These are phyloP conservation scores for Umbellularia californica DNA, from an alignment of 164 flowering plant species.

Conservation along the genomic window DNA sequence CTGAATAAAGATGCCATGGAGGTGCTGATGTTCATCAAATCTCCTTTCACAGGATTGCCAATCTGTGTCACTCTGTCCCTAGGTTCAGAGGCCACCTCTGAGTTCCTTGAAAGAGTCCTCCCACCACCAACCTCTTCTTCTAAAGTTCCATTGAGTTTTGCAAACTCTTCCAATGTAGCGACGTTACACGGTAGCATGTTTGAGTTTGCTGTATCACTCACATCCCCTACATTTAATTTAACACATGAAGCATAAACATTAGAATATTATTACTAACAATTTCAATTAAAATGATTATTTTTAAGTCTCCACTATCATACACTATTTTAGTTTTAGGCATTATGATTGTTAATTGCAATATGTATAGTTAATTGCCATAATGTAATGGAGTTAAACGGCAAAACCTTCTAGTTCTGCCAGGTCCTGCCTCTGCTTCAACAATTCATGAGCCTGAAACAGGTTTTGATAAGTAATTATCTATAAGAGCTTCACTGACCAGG, in stretches of 20 bases:
- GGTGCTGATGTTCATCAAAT: not conserved
- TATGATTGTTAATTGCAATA: not conserved
- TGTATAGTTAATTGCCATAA: not conserved
- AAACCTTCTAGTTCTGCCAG: constrained; percentile 43
- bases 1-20: constrained; percentile 5
- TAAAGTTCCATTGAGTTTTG: constrained; percentile 18
- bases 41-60: constrained; percentile 18
- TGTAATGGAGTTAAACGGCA: constrained; percentile 1
- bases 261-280: not conserved
- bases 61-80: constrained; percentile 17
- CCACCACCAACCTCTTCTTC: constrained; percentile 20
- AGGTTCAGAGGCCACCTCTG: constrained; percentile 15
- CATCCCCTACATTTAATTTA: constrained; percentile 15
- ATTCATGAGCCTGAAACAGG: constrained; percentile 61
- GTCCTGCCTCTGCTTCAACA: constrained; percentile 51
- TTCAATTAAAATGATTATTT: not conserved
- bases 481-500: not conserved
- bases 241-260: not conserved
- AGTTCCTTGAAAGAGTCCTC: constrained; percentile 13
- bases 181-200: constrained; percentile 16
- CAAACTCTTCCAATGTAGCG: constrained; percentile 20
- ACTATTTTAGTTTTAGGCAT: not conserved
- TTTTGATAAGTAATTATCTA: not conserved
- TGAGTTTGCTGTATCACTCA: constrained; percentile 7
- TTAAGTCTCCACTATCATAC: not conserved